These are phyloP conservation scores for Calonectria pseudoturangicola DNA, from an alignment of 2,329 filamentous ascomycete species.

Conservation along the genomic window DNA sequence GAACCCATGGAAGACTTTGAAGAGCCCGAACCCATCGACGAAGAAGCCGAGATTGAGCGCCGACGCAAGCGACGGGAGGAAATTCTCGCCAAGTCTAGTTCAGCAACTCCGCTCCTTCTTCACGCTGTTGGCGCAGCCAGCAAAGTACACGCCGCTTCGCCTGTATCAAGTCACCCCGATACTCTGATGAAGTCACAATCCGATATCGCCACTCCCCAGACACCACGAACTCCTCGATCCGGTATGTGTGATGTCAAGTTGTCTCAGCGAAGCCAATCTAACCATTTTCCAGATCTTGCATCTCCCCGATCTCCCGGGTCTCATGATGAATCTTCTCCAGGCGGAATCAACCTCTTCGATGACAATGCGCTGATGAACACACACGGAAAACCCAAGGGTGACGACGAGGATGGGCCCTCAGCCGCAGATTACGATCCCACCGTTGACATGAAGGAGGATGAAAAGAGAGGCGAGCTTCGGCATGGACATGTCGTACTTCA, in stretches of 20 bases:
- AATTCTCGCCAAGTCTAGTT: slow-evolving; percentile 87
- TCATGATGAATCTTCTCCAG: slow-evolving; percentile 73
- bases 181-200: slow-evolving; percentile 61
- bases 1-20: slow-evolving; percentile 67
- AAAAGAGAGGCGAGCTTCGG: slow-evolving; percentile 80
- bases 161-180: slow-evolving; percentile 69
- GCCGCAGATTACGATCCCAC: slow-evolving; percentile 95
- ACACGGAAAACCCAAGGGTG: slow-evolving; percentile 65
- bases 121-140: slow-evolving; percentile 81
- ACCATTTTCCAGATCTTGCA: slow-evolving; percentile 57
- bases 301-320: slow-evolving; percentile 68
- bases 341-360: slow-evolving; percentile 77
- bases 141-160: slow-evolving; percentile 71
- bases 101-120: slow-evolving; percentile 83
- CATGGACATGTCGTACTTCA: slow-evolving; percentile 73
- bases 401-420: slow-evolving; percentile 84
- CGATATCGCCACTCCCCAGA: slow-evolving; percentile 63
- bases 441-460: slow-evolving; percentile 90
- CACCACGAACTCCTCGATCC: slow-evolving; percentile 69
- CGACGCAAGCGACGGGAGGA: slow-evolving; percentile 89
- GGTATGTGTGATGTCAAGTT: slow-evolving; percentile 60
- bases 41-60: slow-evolving; percentile 89
- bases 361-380: slow-evolving; percentile 81
- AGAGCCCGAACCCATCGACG: slow-evolving; percentile 80
- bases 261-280: slow-evolving; percentile 44